A percentile compares a stretch with the other conserved stretches of the same genome.
Evolutionary conservation across 2,329 filamentous ascomycete genomes (phyloP).

Genomic region (Purpureocillium takamizusanense): DNA sequence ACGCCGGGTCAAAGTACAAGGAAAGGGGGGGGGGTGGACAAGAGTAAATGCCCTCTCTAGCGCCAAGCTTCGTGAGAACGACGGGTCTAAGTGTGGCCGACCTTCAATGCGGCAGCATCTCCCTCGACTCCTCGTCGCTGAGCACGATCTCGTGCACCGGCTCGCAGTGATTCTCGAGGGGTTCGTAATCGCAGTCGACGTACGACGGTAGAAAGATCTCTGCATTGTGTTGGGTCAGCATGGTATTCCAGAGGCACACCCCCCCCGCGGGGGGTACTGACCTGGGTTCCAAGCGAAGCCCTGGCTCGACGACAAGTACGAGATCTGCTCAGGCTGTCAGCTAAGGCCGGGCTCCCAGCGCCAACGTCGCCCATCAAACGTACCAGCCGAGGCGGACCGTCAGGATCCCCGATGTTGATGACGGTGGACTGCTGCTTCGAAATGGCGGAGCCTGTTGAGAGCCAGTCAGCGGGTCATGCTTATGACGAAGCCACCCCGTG

Average conservation of each 20-base stretch:
- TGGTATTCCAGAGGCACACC: not conserved
- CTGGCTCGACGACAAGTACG: slow-evolving; percentile 70
- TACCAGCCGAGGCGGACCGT: slow-evolving; percentile 65
- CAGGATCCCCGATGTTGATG: slow-evolving; percentile 66
- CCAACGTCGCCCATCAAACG: slow-evolving; percentile 15
- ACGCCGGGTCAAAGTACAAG: not conserved
- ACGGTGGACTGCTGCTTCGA: slow-evolving; percentile 71
- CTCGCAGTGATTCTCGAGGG: slow-evolving; percentile 66
- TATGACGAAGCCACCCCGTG: no score
- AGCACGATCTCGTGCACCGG: slow-evolving; percentile 71
- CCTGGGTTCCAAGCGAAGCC: slow-evolving; percentile 79
- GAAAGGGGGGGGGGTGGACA: not conserved
- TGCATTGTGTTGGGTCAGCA: slow-evolving; percentile 18
- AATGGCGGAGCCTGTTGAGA: slow-evolving; percentile 54
- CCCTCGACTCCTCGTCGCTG: slow-evolving; percentile 66
- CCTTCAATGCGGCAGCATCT: slow-evolving; percentile 54
- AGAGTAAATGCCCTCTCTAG: slow-evolving; percentile 1
- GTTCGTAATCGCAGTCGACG: slow-evolving; percentile 63
- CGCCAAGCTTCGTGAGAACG: slow-evolving; percentile 6
- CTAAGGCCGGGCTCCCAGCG: no score
- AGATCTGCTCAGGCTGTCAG: slow-evolving; percentile 46
- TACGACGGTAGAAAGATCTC: slow-evolving; percentile 79
- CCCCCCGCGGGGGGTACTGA: slow-evolving; percentile 20
- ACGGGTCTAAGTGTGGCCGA: slow-evolving; percentile 5
- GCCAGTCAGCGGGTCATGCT: slow-evolving; percentile 16